Evolutionary conservation across 306 rosid species (phyloP), one percentile per base, ranked within the genome.

Genomic region (Dalbergia cultrata): DNA sequence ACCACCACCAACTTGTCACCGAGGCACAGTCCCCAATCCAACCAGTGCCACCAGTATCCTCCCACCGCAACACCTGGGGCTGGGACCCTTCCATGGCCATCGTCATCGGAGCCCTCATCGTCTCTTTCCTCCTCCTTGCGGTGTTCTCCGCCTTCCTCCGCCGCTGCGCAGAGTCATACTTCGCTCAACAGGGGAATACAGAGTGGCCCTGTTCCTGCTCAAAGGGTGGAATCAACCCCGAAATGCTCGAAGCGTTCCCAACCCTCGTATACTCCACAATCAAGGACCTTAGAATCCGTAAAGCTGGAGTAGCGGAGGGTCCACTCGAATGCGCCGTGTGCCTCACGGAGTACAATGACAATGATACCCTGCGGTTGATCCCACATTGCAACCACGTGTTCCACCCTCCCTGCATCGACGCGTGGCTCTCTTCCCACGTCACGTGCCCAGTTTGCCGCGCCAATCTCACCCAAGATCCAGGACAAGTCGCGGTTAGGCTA

Each of bases 361-460:
- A 16, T 70, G 92, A 90, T 9, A 80, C 87, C 11, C 82, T 92
- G 35, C 90, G 92, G 3, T 72, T 90, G 68, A 52, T 92, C 9
- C 94, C 94, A 4, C 84, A 76, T 21, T 92, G 97, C 67, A 74
- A 84, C 52, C 97, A 92, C 37, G 82, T 85, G 6, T 92, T 90
- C 74, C 97, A 90, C 71, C 82, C 89, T 5, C 69, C 69, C 1
- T 90, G 94, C 69, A 88, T 92, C 76, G 86, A 92, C 44, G 81
- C 83, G 5, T 92, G 92, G 97, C 57, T 92, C 19, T 81, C 82
- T 31, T 49, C 83, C 13, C 92, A 83, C 34, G 45, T 22, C 8
- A 92, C 92, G 11, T 92, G 97, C 47, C 94, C 97, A 0, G 85
- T 90, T 49, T 92, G 94, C 66, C 87, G 92, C 3, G 67, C 87